A percentile compares a stretch with the other conserved stretches of the same genome.
These are phyloP conservation scores for Liriodendron chinense DNA, from an alignment of 164 flowering plant genomes.

Conservation along the genomic window DNA sequence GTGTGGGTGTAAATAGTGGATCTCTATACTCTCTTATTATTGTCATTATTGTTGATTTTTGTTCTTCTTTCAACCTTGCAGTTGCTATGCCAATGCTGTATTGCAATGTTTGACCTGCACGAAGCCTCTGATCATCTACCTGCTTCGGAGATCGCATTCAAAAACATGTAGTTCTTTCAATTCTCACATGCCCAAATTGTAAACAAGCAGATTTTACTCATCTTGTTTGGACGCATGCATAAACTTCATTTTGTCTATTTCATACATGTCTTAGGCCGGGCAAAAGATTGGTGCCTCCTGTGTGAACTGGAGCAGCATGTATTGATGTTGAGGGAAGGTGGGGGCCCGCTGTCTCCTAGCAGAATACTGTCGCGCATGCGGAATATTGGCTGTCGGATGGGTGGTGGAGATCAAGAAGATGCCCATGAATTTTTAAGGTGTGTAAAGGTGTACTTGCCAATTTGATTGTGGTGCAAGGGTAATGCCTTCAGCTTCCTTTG, in stretches of 20 bases:
- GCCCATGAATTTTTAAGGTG: conserved; percentile 95
- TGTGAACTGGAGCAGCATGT: conserved; percentile 82
- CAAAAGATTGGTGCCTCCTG: conserved; percentile 78
- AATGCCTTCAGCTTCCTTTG: no score
- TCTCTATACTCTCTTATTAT: background rate
- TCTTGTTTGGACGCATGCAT: background rate
- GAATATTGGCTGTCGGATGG: conserved; percentile 59
- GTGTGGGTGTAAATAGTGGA: background rate
- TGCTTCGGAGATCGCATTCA: conserved; percentile 71
- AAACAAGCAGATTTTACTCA: background rate
- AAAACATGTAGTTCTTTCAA: conserved; percentile 44
- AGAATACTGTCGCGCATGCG: conserved; percentile 59
- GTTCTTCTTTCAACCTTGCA: conserved; percentile 32
- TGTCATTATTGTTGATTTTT: background rate
- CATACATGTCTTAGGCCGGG: conserved; percentile 35
- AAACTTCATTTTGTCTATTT: background rate
- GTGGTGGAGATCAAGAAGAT: conserved; percentile 92
- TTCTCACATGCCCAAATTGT: background rate
- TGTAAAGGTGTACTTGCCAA: background rate
- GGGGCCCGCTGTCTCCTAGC: conserved; percentile 65
- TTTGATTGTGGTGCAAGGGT: background rate
- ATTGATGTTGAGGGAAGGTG: conserved; percentile 48
- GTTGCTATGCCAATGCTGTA: conserved; percentile 94
- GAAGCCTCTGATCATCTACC: conserved; percentile 66
- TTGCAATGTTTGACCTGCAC: conserved; percentile 84